These are phyloP conservation scores for Trametes versicolor DNA, from an alignment of 1,284 basidiomycete species.

Conservation along the genomic window DNA sequence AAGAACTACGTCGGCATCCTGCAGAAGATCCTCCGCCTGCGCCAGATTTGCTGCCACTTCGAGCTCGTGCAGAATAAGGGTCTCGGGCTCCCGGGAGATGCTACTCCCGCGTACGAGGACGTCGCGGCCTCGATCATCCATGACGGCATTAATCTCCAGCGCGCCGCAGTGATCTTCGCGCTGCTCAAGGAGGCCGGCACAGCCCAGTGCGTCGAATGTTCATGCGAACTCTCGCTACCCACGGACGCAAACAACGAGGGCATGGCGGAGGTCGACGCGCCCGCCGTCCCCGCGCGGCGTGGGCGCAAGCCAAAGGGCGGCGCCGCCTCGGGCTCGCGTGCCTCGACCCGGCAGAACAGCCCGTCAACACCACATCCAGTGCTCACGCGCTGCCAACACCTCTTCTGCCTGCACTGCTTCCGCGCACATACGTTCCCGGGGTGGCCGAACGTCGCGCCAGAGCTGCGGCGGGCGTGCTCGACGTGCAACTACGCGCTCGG, in stretches of 20 bases:
- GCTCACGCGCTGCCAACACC: conserved; percentile 93
- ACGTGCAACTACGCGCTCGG: conserved; percentile 76
- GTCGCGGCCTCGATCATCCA: conserved; percentile 77
- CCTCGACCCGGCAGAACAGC: conserved; percentile 74
- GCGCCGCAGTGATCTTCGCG: conserved; percentile 84
- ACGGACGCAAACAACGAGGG: conserved; percentile 59
- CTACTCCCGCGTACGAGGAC: conserved; percentile 69
- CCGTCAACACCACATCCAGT: conserved; percentile 68
- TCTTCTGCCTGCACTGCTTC: conserved; percentile 90
- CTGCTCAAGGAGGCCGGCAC: conserved; percentile 88
- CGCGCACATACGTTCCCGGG: conserved; percentile 76
- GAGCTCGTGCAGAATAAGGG: conserved; percentile 87
- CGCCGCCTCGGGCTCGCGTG: conserved; percentile 55
- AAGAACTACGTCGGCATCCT: conserved; percentile 98
- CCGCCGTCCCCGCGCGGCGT: conserved; percentile 62
- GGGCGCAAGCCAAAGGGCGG: conserved; percentile 67
- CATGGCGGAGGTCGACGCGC: conserved; percentile 59
- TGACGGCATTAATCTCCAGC: conserved; percentile 82
- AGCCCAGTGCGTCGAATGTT: conserved; percentile 90
- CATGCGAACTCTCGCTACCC: conserved; percentile 73
- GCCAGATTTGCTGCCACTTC: conserved; percentile 98
- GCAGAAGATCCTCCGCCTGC: conserved; percentile 93
- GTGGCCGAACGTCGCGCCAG: conserved; percentile 77
- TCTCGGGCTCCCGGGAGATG: conserved; percentile 54
- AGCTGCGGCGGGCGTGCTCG: conserved; percentile 72